These are phyloP conservation scores for Plantago rigida DNA, from an alignment of 305 asterid genomes.

Conservation along the genomic window DNA sequence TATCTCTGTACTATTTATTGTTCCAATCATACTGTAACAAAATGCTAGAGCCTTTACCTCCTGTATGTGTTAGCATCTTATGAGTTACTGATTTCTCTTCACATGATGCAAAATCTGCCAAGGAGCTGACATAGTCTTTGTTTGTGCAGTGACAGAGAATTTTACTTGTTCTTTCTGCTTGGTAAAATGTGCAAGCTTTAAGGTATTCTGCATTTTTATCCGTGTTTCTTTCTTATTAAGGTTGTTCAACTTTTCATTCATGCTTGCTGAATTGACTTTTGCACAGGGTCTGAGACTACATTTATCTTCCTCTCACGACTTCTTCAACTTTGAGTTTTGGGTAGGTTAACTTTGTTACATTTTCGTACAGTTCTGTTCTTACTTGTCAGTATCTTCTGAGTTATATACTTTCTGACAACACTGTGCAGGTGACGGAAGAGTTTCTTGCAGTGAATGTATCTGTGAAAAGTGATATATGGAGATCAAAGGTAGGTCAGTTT, in stretches of 20 bases:
- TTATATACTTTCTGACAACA: constrained; percentile 20
- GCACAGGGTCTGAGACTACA: constrained; percentile 85
- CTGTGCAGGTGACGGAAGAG: constrained; percentile 76
- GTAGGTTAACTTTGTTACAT: constrained; percentile 46
- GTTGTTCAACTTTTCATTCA: constrained; percentile 26
- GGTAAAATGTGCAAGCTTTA: constrained; percentile 87
- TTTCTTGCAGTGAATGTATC: constrained; percentile 93
- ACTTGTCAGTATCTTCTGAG: constrained; percentile 12
- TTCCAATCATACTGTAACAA: too few relatives aligned
- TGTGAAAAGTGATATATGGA: constrained; percentile 73
- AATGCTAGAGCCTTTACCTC: too few relatives aligned
- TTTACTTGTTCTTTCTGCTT: constrained; percentile 97
- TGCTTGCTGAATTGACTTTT: constrained; percentile 23
- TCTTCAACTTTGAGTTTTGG: constrained; percentile 97
- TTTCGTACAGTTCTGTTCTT: constrained; percentile 12
- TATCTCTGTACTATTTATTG: too few relatives aligned
- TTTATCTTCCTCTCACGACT: constrained; percentile 70
- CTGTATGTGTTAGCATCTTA: neutral
- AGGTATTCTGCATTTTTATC: constrained; percentile 49
- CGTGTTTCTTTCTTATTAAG: constrained; percentile 18
- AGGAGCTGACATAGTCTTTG: constrained; percentile 20
- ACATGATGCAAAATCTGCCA: constrained; percentile 26
- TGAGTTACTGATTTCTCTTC: constrained; percentile 11
- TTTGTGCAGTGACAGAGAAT: constrained; percentile 85
- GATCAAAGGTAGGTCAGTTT: constrained; percentile 63